Conservation (phyloP, 1,139 yeast species). For the Blastobotrys malaysiensis region DNA sequence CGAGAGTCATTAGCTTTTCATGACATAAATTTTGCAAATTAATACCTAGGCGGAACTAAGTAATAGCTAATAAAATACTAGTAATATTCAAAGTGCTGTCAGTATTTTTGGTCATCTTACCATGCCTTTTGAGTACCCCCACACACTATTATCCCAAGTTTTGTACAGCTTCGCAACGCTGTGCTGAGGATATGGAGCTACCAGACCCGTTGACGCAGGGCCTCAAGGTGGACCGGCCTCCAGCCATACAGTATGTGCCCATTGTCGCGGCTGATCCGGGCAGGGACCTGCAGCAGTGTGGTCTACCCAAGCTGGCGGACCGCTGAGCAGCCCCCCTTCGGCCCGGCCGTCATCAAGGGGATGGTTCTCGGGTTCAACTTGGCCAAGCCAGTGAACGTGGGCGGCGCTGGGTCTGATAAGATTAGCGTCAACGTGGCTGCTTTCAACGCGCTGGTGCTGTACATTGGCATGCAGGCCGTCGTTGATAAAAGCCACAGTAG, state of each 20-base stretch:
- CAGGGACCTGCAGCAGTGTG: constrained; percentile 53
- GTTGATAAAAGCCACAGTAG: constrained; percentile 41
- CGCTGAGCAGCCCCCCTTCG: constrained; percentile 77
- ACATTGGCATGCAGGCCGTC: constrained; percentile 70
- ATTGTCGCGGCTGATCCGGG: constrained; percentile 53
- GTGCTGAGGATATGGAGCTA: constrained; percentile 51
- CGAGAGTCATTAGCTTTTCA: too few species aligned
- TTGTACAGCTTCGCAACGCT: constrained; percentile 77
- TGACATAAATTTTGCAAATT: too few species aligned
- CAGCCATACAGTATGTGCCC: constrained; percentile 60
- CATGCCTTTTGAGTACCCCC: constrained; percentile 74
- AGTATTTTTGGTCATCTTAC: constrained; percentile 71
- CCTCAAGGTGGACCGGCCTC: constrained; percentile 61
- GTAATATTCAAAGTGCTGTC: too few species aligned
- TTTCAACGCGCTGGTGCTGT: constrained; percentile 76
- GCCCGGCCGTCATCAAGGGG: constrained; percentile 56
- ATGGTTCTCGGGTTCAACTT: constrained; percentile 56
- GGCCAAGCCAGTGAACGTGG: constrained; percentile 45
- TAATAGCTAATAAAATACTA: too few species aligned
- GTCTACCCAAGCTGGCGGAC: constrained; percentile 72
- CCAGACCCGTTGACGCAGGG: constrained; percentile 83
- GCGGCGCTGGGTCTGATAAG: constrained; percentile 62
- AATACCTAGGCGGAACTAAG: too few species aligned
- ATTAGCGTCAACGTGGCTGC: constrained; percentile 56
- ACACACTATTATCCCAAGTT: constrained; percentile 67